A percentile compares a stretch with the other conserved stretches of the same genome.
phyloP scores from a whole-genome alignment of 768 basidiomycete genomes.

The Russula sp. region DNA sequence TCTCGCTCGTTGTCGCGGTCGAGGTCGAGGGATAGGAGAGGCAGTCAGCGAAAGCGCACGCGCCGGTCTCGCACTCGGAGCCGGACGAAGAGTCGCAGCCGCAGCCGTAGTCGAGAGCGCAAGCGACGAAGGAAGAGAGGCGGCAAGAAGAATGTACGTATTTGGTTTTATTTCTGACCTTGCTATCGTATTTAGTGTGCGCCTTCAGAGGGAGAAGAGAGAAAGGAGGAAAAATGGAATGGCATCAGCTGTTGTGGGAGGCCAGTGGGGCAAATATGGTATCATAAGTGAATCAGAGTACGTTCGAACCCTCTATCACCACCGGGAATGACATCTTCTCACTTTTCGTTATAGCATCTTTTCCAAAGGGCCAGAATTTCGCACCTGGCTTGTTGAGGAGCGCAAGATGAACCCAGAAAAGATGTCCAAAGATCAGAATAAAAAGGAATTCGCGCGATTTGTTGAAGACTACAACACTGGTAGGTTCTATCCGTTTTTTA shows the following conservation, averaged over 20 bases:
- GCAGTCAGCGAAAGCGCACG: constrained; percentile 42
- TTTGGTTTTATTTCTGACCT: constrained; percentile 16
- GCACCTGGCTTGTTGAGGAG: constrained; percentile 91
- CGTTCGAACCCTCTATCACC: constrained; percentile 28
- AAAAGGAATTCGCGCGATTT: constrained; percentile 78
- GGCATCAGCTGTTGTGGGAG: constrained; percentile 39
- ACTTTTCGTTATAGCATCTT: constrained; percentile 53
- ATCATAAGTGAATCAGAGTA: constrained; percentile 82
- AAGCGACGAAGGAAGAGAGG: constrained; percentile 34
- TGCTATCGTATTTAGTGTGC: not conserved
- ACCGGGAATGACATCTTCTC: not conserved
- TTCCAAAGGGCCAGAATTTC: constrained; percentile 79
- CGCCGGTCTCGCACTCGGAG: constrained; percentile 30
- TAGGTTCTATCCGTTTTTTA: constrained; percentile 28
- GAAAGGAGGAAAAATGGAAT: constrained; percentile 72
- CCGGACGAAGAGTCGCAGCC: constrained; percentile 37
- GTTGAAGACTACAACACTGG: constrained; percentile 84
- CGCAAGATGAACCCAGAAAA: constrained; percentile 88
- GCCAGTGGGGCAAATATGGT: constrained; percentile 90
- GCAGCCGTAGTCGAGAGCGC: constrained; percentile 28
- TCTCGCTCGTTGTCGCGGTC: constrained; percentile 19
- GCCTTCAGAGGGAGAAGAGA: constrained; percentile 44
- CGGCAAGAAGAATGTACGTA: constrained; percentile 39
- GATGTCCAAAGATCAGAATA: constrained; percentile 75
- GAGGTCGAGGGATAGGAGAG: constrained; percentile 25